Evolutionary conservation across 768 basidiomycete genomes (phyloP).

Genomic region (Hericium alpestre): DNA sequence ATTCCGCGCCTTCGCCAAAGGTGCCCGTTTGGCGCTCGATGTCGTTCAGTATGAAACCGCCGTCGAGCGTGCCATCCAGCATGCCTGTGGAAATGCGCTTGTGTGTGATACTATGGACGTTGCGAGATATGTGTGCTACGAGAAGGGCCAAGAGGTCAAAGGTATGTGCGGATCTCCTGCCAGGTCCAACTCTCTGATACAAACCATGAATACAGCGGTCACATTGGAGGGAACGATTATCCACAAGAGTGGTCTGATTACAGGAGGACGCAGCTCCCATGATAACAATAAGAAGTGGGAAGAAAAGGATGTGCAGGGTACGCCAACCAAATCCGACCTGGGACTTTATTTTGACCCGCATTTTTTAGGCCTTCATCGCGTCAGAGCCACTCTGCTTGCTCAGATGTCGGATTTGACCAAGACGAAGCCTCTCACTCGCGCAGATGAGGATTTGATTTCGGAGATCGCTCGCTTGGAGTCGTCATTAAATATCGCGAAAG

Average conservation of each 20-base stretch:
- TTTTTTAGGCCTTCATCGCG: conserved; percentile 37
- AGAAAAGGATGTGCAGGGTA: conserved; percentile 86
- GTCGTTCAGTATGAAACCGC: conserved; percentile 55
- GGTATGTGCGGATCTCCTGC: conserved; percentile 35
- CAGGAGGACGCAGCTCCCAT: conserved; percentile 80
- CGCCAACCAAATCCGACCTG: not conserved
- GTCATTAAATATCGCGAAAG: conserved; percentile 58
- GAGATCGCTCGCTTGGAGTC: conserved; percentile 77
- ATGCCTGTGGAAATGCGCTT: conserved; percentile 89
- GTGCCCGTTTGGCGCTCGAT: conserved; percentile 51
- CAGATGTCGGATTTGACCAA: conserved; percentile 79
- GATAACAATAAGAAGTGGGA: conserved; percentile 82
- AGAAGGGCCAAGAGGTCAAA: conserved; percentile 94
- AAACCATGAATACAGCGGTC: conserved; percentile 50
- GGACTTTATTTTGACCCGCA: conserved; percentile 1
- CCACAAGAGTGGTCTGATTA: conserved; percentile 95
- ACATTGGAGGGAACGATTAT: conserved; percentile 95
- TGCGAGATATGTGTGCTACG: conserved; percentile 83
- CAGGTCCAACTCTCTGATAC: not conserved
- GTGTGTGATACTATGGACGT: conserved; percentile 96
- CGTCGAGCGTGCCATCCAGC: conserved; percentile 90
- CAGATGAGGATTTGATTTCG: conserved; percentile 67
- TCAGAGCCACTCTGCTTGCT: conserved; percentile 57
- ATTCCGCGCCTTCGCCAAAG: conserved; percentile 82
- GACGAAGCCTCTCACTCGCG: conserved; percentile 72